Evolutionary conservation across 768 basidiomycete species (phyloP).

Genomic region (Coprinellus micaceus): DNA sequence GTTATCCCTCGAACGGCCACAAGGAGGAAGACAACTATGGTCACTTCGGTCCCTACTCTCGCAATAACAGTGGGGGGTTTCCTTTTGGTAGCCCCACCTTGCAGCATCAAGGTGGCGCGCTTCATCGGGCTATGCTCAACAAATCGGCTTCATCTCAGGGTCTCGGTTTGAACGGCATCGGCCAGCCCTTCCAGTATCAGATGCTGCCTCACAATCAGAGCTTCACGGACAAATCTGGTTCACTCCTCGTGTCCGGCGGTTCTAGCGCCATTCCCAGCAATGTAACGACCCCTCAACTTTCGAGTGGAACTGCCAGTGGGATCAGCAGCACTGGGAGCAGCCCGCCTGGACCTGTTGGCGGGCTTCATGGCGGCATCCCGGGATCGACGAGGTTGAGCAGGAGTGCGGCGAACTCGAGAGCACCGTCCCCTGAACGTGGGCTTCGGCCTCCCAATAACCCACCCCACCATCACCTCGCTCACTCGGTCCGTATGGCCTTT

Average conservation of each 20-base stretch:
- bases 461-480: slow-evolving; percentile 67
- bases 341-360: slow-evolving; percentile 45
- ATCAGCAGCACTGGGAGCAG: slow-evolving; percentile 64
- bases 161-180: slow-evolving; percentile 9
- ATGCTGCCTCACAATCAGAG: slow-evolving; percentile 1
- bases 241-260: neutral
- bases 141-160: slow-evolving; percentile 10
- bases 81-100: slow-evolving; percentile 29
- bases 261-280: neutral
- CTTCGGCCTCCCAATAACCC: slow-evolving; percentile 19
- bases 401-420: slow-evolving; percentile 54
- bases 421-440: slow-evolving; percentile 53
- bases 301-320: slow-evolving; percentile 38
- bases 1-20: slow-evolving; percentile 11
- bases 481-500: slow-evolving; percentile 83
- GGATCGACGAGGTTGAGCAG: neutral
- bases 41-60: slow-evolving; percentile 13
- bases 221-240: neutral
- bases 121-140: slow-evolving; percentile 5
- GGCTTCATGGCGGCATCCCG: slow-evolving; percentile 13
- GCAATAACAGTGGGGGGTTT: slow-evolving; percentile 6
- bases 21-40: neutral
- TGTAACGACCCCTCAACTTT: slow-evolving; percentile 53
- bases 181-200: neutral
- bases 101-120: slow-evolving; percentile 17